These are phyloP conservation scores for slime mould (Dictyostelium discoideum) DNA, from an alignment of 78 protist species.

Conservation along the genomic window dicty_2.7 NC_007090.3:1626501-1627000, in stretches of 20 bases:
- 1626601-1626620: neutral
- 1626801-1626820: neutral
- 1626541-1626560: neutral
- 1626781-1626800: neutral
- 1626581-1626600: neutral
- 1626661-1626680: neutral
- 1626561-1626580: neutral
- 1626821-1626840: neutral
- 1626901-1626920: neutral
- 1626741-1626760: neutral
- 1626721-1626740: too few relatives aligned
- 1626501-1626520: neutral
- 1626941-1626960: neutral
- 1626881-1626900: neutral
- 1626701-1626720: neutral
- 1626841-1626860: neutral
- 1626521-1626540: neutral
- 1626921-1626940: neutral
- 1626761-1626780: neutral
- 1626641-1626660: neutral
- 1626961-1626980: neutral
- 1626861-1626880: neutral
- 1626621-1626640: neutral
- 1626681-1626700: neutral
- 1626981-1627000: neutral